Evolutionary conservation across 345 rosid genomes (phyloP), one percentile per base, ranked within the genome.

Genomic region (Kandelia obovata): DNA sequence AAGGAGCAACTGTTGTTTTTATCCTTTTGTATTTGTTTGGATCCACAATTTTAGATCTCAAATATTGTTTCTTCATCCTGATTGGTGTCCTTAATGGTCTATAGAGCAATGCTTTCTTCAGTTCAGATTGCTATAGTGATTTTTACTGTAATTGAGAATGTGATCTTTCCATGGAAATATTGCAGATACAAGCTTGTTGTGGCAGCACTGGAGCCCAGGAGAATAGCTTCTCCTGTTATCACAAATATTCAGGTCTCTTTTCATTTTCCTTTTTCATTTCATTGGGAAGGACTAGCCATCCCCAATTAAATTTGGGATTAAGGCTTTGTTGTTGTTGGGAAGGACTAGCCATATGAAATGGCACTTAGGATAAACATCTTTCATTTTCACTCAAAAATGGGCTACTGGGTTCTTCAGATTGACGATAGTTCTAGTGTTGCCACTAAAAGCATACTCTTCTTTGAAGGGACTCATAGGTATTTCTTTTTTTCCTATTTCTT

Each of bases 181-280:
- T 82, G 78, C 86, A 92, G 97, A 71, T 94, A 83, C 80, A 94
- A 94, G 84, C 80, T 94, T 78, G 97, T 94, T 58, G 85, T 91
- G 71, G 79, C 92, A 35, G 89, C 86, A 62, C 72, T 91, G 39
- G 96, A 95, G 73, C 96, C 99, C 51, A 88, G 73, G 83, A 95
- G 81, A 89, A 74, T 95, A 70, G 83, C 84, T 68, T 90, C 96
- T 70, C 96, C 97, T 51, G 70, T 81, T 30, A 82, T 90, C 70
- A 83, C 96, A 49, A 95, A 95, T 78, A 88, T 92, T 71, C 97
- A 95, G 96, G 97, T 95, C 59, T 9, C 37, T 37, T 62, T 59
- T 26, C 55, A 57, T 66, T 30, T 63, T 23, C 9, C 37, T 34
- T 7, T 34, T 7, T 34, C 9, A 7, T 34, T 34, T 34, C 37